Conservation (phyloP, 345 rosid species). For the Eucalyptus pauciflora region DNA sequence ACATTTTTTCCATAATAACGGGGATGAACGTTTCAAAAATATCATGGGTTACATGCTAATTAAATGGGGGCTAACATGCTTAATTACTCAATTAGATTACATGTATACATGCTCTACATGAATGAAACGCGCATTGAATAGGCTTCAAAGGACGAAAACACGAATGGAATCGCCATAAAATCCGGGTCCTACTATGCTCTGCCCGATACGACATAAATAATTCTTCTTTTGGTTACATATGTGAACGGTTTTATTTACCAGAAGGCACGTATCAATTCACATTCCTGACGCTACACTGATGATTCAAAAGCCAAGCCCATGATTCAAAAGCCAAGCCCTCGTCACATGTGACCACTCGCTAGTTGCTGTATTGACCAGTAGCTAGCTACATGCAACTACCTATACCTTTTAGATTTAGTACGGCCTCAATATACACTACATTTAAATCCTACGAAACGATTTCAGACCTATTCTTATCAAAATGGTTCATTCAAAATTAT, state of each 20-base stretch:
- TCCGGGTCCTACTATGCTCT: not conserved
- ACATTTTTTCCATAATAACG: not conserved
- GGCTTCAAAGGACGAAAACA: not conserved
- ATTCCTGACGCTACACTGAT: not conserved
- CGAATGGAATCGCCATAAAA: not conserved
- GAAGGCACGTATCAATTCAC: not conserved
- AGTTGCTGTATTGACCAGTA: not conserved
- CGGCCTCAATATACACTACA: not conserved
- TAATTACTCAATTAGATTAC: not conserved
- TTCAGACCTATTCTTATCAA: not conserved
- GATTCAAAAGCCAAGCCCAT: no score
- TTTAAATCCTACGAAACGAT: not conserved
- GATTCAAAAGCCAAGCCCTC: not conserved
- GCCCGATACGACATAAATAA: not conserved
- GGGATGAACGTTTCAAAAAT: not conserved
- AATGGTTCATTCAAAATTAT: not conserved
- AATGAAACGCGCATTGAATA: not conserved
- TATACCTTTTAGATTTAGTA: not conserved
- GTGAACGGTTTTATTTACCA: not conserved
- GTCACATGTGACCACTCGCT: not conserved
- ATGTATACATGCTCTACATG: not conserved
- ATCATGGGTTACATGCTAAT: not conserved
- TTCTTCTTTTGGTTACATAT: not conserved
- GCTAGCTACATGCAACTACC: not conserved
- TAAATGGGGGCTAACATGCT: not conserved